These are phyloP conservation scores for Lentinula novae-zelandiae DNA, from an alignment of 1,284 basidiomycete species.

Conservation along the genomic window DNA sequence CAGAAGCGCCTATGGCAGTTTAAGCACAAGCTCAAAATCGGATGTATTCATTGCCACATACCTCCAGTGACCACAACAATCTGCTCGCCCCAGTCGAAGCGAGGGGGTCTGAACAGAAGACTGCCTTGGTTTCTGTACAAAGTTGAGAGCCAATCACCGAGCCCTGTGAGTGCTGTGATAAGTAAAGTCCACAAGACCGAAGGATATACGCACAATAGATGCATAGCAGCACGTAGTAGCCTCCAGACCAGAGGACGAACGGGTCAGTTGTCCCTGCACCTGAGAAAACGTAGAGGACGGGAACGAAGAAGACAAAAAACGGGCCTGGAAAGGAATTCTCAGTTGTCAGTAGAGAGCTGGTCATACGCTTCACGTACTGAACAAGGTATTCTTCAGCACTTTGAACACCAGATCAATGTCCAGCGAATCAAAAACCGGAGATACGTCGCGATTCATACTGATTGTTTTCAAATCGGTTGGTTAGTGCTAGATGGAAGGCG, in stretches of 20 bases:
- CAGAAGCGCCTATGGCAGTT: conserved; percentile 68
- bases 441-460: conserved; percentile 18
- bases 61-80: conserved; percentile 89
- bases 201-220: conserved; percentile 56
- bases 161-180: conserved; percentile 41
- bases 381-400: conserved; percentile 69
- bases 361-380: conserved; percentile 50
- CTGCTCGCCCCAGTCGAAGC: conserved; percentile 80
- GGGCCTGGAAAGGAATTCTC: conserved; percentile 50
- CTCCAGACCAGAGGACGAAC: conserved; percentile 43
- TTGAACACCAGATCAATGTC: conserved; percentile 75
- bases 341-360: conserved; percentile 3
- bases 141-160: conserved; percentile 63
- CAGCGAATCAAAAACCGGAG: conserved; percentile 56
- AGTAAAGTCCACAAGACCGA: not conserved
- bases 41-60: conserved; percentile 28
- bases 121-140: conserved; percentile 73
- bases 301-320: conserved; percentile 76
- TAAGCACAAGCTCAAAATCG: conserved; percentile 7
- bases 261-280: conserved; percentile 49
- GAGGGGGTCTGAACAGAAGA: conserved; percentile 53
- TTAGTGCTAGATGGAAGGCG: conserved; percentile 11
- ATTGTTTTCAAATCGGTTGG: not conserved
- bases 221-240: conserved; percentile 55
- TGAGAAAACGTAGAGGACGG: conserved; percentile 72